Base-by-base conservation (phyloP, 2,329 filamentous ascomycete species). In the Sporothrix curviconia region DNA sequence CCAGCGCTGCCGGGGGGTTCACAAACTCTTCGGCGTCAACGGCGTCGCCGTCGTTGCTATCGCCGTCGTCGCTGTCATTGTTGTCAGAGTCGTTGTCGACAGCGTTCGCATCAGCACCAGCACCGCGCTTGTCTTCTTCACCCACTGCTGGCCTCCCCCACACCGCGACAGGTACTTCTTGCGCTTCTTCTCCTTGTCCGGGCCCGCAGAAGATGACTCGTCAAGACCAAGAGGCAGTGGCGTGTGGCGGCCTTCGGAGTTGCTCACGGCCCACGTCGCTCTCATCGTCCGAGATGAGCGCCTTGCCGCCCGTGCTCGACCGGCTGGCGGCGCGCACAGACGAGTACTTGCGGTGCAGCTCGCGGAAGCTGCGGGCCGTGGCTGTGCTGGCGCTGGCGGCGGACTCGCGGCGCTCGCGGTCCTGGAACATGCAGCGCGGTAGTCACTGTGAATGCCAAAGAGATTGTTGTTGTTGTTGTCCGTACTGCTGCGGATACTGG, bases 351-450 rank as follows among this genome's bases (percentile, higher is more conserved):
- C 80, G 73, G 64, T 85, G 81, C 32, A 86, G 71, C 39, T 85
- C 81, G 39, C 80, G 77, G 66, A 86, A 85, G 64, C 84, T 88
- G 64, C 78, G 75, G 1, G 83, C 83, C 3, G 86, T 87, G 17
- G 83, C 81, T 11, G 85, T 87, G 69, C 83, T 87, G 14, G 78
- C 78, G 62, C 84, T 89, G 19, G 84, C 80, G 15, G 78, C 74
- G 2, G 86, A 89, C 42, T 76, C 81, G 32, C 84, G 78, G 17
- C 84, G 79, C 37, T 76, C 77, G n/a, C 66, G 67, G 22, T 68
- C 68, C 12, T 74, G 74, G 7, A 79, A 68, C 6, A 79, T 67
- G n/a, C 72, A 6, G 79, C 80, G 44, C 76, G 75, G 58, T 79
- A 82, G 64, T 84, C 82, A 17, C 54, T 50, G 42, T 59, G 47